phyloP scores from a whole-genome alignment of 2,329 filamentous ascomycete species.

The Fusarium praegraminearum region DNA sequence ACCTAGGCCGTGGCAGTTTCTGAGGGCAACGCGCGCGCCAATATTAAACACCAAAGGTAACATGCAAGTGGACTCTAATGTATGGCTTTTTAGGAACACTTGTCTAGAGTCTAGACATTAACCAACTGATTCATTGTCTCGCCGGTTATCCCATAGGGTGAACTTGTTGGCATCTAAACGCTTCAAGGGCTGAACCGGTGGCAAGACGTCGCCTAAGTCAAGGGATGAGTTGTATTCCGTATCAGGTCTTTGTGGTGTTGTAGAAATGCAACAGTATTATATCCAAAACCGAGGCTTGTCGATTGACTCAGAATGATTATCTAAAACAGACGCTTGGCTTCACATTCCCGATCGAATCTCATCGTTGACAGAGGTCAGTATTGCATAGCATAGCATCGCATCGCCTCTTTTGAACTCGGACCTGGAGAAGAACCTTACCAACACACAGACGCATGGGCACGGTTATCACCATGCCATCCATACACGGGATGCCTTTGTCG shows the following conservation, averaged over 20 bases:
- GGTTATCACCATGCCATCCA: not conserved
- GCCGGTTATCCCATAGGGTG: conserved; percentile 4
- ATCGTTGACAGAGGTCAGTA: not conserved
- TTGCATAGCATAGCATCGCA: not conserved
- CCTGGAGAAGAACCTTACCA: conserved; percentile 1
- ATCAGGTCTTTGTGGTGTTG: conserved; percentile 12
- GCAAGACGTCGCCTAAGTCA: conserved; percentile 14
- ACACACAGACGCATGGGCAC: conserved; percentile 19
- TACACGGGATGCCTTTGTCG: not conserved
- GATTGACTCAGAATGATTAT: conserved; percentile 16
- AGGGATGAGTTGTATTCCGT: conserved; percentile 27
- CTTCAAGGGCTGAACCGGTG: conserved; percentile 10
- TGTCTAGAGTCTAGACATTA: not conserved
- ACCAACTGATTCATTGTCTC: conserved; percentile 3
- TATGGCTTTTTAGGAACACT: not conserved
- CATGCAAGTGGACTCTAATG: conserved; percentile 7
- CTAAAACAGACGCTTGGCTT: not conserved
- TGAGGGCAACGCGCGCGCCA: conserved; percentile 19
- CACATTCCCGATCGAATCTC: not conserved
- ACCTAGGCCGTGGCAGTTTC: conserved; percentile 27
- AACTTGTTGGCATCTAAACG: conserved; percentile 24
- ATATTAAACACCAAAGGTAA: conserved; percentile 26
- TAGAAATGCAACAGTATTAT: conserved; percentile 33
- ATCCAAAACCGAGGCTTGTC: conserved; percentile 9
- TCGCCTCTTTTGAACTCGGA: conserved; percentile 4